Percentiles rank a stretch among this genome's conserved stretches.
phyloP scores from a whole-genome alignment of 1,284 basidiomycete genomes.

The Volvariella volvacea region DNA sequence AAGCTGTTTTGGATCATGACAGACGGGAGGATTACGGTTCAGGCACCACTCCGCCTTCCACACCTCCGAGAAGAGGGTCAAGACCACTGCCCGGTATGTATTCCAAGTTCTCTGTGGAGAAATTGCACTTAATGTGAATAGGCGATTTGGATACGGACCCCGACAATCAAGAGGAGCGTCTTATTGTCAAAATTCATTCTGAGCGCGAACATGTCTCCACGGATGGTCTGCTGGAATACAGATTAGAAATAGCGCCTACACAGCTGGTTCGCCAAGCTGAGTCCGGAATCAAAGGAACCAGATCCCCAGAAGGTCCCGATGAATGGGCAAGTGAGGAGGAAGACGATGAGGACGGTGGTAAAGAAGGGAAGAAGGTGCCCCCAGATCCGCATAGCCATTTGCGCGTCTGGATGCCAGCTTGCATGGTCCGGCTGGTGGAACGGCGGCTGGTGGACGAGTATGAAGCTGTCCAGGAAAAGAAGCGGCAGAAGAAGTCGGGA shows the following conservation, averaged over 20 bases:
- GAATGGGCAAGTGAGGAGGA: conserved; percentile 40
- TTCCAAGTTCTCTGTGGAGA: no score
- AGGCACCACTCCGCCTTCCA: conserved; percentile 20
- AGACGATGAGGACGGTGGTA: conserved; percentile 32
- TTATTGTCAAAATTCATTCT: conserved; percentile 35
- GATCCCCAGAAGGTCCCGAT: conserved; percentile 45
- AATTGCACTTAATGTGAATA: no score
- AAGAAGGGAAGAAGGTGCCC: conserved; percentile 32
- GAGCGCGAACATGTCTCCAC: conserved; percentile 54
- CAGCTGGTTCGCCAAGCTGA: conserved; percentile 58
- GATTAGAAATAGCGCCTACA: conserved; percentile 61
- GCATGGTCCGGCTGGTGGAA: conserved; percentile 62
- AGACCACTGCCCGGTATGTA: neutral
- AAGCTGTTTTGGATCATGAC: conserved; percentile 45
- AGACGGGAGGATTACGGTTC: conserved; percentile 1
- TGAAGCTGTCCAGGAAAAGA: conserved; percentile 44
- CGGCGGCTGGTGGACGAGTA: conserved; percentile 56
- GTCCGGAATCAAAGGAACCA: conserved; percentile 55
- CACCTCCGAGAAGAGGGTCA: conserved; percentile 31
- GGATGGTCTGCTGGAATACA: conserved; percentile 64
- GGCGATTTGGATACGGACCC: conserved; percentile 20
- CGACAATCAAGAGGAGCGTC: conserved; percentile 23
- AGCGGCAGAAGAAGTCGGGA: conserved; percentile 41
- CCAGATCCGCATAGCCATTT: conserved; percentile 44
- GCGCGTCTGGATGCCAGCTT: conserved; percentile 72